These are phyloP conservation scores for Plenodomus lindquistii DNA, from an alignment of 2,329 filamentous ascomycete genomes.

Conservation along the genomic window DNA sequence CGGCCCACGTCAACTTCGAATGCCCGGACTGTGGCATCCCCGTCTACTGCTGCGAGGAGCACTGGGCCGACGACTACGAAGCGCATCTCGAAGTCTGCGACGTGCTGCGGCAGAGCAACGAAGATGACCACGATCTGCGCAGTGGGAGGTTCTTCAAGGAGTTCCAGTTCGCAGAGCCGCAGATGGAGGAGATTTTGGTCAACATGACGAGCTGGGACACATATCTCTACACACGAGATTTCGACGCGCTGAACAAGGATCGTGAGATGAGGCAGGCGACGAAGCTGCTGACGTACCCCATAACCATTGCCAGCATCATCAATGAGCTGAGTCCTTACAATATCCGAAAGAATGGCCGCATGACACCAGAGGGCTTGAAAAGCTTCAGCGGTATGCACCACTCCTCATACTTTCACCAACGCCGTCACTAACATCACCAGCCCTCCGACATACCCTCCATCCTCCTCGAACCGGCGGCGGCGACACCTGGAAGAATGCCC, in stretches of 20 bases:
- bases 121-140: constrained; percentile 93
- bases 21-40: constrained; percentile 96
- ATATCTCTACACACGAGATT: constrained; percentile 89
- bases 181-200: constrained; percentile 88
- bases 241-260: constrained; percentile 87
- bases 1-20: constrained; percentile 87
- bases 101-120: constrained; percentile 87
- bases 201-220: constrained; percentile 99
- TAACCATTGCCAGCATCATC: constrained; percentile 87
- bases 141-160: constrained; percentile 92
- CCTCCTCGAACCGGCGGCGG: constrained; percentile 80
- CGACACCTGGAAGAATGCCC: constrained; percentile 74
- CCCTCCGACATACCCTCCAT: constrained; percentile 90
- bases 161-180: constrained; percentile 85
- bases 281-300: constrained; percentile 86
- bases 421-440: constrained; percentile 50
- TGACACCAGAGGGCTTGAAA: constrained; percentile 89
- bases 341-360: constrained; percentile 71
- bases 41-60: constrained; percentile 89
- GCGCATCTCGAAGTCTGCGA: constrained; percentile 91
- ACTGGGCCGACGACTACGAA: constrained; percentile 97
- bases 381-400: constrained; percentile 78
- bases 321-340: constrained; percentile 94
- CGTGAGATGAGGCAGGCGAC: constrained; percentile 91
- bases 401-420: neutral